These are phyloP conservation scores for Amanita exitialis DNA, from an alignment of 768 basidiomycete species.

Conservation along the genomic window DNA sequence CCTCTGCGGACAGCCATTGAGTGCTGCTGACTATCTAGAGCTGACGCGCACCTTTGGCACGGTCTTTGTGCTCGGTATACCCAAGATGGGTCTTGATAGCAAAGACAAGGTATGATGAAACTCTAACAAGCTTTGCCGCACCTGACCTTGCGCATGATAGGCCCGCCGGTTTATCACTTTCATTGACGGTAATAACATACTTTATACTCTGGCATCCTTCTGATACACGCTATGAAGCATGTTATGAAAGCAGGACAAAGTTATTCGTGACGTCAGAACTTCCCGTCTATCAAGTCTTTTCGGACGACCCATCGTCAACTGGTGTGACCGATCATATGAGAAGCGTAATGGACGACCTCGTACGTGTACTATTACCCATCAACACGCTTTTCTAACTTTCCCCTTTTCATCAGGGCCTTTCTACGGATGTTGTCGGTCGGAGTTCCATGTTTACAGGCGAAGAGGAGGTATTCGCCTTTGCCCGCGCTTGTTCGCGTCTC, in stretches of 20 bases:
- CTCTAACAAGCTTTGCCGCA: conserved; percentile 2
- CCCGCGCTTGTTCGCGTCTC: conserved; percentile 80
- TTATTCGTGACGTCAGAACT: conserved; percentile 90
- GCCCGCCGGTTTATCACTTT: conserved; percentile 96
- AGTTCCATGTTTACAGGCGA: conserved; percentile 94
- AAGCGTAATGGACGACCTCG: conserved; percentile 92
- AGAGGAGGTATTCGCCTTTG: conserved; percentile 96
- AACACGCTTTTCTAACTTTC: background rate
- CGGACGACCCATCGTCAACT: conserved; percentile 44
- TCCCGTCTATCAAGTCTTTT: conserved; percentile 85
- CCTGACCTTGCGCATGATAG: conserved; percentile 22
- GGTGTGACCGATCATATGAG: conserved; percentile 79
- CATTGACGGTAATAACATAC: conserved; percentile 57
- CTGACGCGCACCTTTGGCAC: conserved; percentile 83
- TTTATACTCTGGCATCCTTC: background rate
- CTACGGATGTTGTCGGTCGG: conserved; percentile 62
- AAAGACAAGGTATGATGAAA: conserved; percentile 65
- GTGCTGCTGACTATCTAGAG: conserved; percentile 94
- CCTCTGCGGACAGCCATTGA: conserved; percentile 81
- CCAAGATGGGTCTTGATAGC: conserved; percentile 75
- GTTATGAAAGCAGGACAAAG: conserved; percentile 89
- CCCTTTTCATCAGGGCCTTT: conserved; percentile 49
- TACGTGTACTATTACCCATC: conserved; percentile 18
- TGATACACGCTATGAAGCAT: conserved; percentile 36
- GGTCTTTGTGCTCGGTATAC: conserved; percentile 80